Base-by-base conservation (phyloP, 1,284 basidiomycete genomes). In the Vanrija sp. region DNA sequence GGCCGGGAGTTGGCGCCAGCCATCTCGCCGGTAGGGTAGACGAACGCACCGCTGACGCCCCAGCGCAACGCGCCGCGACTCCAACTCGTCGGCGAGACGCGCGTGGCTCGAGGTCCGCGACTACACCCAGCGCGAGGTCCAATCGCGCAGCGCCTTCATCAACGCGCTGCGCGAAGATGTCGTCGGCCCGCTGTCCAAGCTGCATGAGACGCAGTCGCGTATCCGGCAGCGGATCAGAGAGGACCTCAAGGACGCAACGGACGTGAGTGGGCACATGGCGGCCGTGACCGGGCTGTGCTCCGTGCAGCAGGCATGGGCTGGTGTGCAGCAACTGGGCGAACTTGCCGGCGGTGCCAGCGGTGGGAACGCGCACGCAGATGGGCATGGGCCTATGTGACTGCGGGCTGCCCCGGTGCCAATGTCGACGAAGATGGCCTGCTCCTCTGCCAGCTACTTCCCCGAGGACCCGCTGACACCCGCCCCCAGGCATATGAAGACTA, bases 161-260 rank as follows among this genome's bases (percentile, higher is more conserved):
- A 74, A 80, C 29, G 85, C 86, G 7, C 77, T 94, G 45, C 80
- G 79, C n/a, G 75, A 81, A 43, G 88, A 91, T 69, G 84, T 90
- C 18, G 82, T 94, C 54, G 82, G 76, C 49, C 85, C 84, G 6
- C 78, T 94, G 45, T 80, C 80, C 25, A 66, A 79, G 28, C 34
- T 58, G 18, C 56, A 90, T 86, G 90, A 92, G 62, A 87, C 86
- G 8, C 91, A 94, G 79, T 87, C 89, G 52, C 83, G 91, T 40
- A 92, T 90, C 25, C 82, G 88, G 28, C 89, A 88, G 71, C 85
- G 89, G n/a, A 88, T 95, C 69, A 88, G 87, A 65, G 90, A 93
- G 63, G 90, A 92, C 68, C 76, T 92, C 60, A 92, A 90, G 73
- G 83, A 83, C 8, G 89, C 90, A 0, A 80, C 80, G 15, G 70